phyloP scores from a whole-genome alignment of 805 yeast genomes.

The Monosporozyma aerobia region DNA sequence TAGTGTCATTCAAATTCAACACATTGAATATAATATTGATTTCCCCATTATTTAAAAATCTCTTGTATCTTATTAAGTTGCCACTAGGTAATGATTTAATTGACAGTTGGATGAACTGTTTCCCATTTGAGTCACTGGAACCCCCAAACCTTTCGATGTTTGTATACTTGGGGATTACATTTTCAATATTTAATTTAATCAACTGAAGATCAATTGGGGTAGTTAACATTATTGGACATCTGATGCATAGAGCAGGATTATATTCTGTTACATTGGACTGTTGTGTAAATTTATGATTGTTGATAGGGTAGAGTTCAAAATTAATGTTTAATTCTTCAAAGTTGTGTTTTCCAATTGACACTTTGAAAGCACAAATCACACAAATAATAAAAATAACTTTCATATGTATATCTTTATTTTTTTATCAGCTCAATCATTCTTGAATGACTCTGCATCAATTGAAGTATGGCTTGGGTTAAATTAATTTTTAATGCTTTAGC shows the following conservation, averaged over 20 bases:
- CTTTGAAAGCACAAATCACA: no score
- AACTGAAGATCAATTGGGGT: background rate
- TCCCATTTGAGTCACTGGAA: constrained; percentile 17
- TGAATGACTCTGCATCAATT: no score
- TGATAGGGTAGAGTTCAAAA: background rate
- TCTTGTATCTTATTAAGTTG: constrained; percentile 13
- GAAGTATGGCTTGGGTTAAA: no score
- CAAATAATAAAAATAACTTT: no score
- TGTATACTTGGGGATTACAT: constrained; percentile 9
- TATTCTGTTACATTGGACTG: background rate
- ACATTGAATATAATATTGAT: constrained; percentile 11
- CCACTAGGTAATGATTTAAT: constrained; percentile 8
- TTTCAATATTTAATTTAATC: constrained; percentile 12
- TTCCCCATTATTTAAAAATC: constrained; percentile 11
- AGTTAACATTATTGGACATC: background rate
- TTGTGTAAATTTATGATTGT: background rate
- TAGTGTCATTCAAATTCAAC: background rate
- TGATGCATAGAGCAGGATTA: background rate
- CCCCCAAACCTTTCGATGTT: constrained; percentile 20
- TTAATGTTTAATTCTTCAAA: background rate
- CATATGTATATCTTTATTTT: no score
- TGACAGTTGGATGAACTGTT: constrained; percentile 15
- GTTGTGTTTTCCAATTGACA: no score
- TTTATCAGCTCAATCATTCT: no score
- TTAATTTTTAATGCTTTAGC: no score